Percentiles rank a stretch among this genome's conserved stretches.
phyloP scores from a whole-genome alignment of 495 filamentous ascomycete species.

The Cudoniella acicularis region DNA sequence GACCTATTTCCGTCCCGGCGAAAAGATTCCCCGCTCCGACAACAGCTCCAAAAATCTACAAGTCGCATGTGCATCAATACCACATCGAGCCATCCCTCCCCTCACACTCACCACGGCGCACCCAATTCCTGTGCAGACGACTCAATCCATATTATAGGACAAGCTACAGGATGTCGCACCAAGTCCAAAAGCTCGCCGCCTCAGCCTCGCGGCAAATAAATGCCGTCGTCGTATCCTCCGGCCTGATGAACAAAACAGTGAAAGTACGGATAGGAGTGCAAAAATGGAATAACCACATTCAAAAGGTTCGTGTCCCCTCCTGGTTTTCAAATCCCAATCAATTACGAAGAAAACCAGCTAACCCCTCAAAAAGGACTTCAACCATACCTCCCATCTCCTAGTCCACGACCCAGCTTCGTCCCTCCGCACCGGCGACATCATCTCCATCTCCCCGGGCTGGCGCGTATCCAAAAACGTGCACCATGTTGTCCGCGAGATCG shows the following conservation, averaged over 20 bases:
- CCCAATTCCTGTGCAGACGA: not conserved
- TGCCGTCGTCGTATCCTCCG: slow-evolving; percentile 64
- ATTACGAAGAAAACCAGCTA: not conserved
- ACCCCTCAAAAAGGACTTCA: slow-evolving; percentile 42
- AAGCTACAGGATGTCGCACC: not conserved
- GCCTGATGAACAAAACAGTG: slow-evolving; percentile 66
- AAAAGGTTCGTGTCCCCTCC: slow-evolving; percentile 42
- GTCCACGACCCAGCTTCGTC: slow-evolving; percentile 76
- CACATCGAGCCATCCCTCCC: not conserved
- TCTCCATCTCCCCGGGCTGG: slow-evolving; percentile 68
- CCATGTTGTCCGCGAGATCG: slow-evolving; percentile 74
- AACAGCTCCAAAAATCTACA: not conserved
- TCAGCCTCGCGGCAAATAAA: slow-evolving; percentile 25
- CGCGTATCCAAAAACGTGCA: slow-evolving; percentile 61
- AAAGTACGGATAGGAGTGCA: slow-evolving; percentile 60
- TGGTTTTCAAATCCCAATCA: not conserved
- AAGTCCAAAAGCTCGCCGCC: slow-evolving; percentile 9
- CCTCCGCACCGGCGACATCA: slow-evolving; percentile 70
- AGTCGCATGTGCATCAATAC: too few species aligned
- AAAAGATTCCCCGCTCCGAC: not conserved
- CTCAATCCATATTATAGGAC: not conserved
- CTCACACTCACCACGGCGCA: not conserved
- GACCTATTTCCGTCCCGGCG: not conserved
- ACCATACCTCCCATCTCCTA: slow-evolving; percentile 45
- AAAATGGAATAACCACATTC: slow-evolving; percentile 56